A percentile compares a stretch with the other conserved stretches of the same genome.
These are phyloP conservation scores for Pisolithus marmoratus DNA, from an alignment of 768 basidiomycete genomes.

Conservation along the genomic window DNA sequence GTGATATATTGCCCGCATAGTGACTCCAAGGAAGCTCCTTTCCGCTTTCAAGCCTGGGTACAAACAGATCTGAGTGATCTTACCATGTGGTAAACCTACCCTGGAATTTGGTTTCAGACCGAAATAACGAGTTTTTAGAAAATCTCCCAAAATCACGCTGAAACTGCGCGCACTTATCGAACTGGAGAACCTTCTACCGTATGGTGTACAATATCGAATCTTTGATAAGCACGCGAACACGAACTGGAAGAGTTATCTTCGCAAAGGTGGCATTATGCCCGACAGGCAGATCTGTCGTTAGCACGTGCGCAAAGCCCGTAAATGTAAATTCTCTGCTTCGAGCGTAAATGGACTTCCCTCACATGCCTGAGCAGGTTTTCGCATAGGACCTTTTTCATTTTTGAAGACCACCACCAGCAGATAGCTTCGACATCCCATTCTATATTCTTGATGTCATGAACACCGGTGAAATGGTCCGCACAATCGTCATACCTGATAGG, in stretches of 20 bases:
- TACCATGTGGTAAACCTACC: slow-evolving; percentile 42
- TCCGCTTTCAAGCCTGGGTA: slow-evolving; percentile 91
- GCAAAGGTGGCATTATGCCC: slow-evolving; percentile 94
- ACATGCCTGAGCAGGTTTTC: no score
- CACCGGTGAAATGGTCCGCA: no score
- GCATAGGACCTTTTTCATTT: no score
- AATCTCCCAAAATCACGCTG: slow-evolving; percentile 79
- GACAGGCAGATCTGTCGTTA: no score
- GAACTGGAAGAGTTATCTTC: slow-evolving; percentile 90
- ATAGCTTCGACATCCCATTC: no score
- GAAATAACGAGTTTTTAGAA: slow-evolving; percentile 38
- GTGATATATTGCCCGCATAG: slow-evolving; percentile 83
- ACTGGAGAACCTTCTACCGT: slow-evolving; percentile 91
- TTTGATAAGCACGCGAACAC: slow-evolving; percentile 94
- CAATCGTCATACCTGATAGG: no score
- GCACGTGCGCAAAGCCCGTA: no score
- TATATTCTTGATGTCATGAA: no score
- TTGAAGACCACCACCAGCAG: no score
- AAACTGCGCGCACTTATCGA: slow-evolving; percentile 91
- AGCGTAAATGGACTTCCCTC: no score
- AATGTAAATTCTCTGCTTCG: no score
- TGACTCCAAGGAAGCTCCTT: slow-evolving; percentile 77
- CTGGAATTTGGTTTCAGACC: not conserved
- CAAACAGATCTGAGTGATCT: slow-evolving; percentile 63
- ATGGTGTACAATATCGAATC: slow-evolving; percentile 91